A percentile compares a stretch with the other conserved stretches of the same genome.
phyloP scores from a whole-genome alignment of 1,284 basidiomycete species.

The Heterobasidion parviporum region DNA sequence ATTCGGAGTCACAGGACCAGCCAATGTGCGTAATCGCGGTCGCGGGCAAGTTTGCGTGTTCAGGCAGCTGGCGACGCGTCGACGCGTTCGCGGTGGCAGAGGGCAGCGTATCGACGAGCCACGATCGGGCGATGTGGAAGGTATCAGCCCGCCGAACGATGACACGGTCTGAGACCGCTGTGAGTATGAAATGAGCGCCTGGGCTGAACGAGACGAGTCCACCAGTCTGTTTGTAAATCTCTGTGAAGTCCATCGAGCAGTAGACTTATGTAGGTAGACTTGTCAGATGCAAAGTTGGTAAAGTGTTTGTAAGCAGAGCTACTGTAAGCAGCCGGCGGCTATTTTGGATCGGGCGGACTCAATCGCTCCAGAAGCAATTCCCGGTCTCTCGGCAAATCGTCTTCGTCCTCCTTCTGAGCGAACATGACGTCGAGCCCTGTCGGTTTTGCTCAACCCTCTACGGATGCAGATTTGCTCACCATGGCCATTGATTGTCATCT shows the following conservation, averaged over 20 bases:
- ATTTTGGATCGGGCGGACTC: too few relatives aligned
- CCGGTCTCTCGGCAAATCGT: neutral
- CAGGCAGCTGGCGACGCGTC: slow-evolving; percentile 17
- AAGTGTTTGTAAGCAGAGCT: neutral
- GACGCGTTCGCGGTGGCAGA: slow-evolving; percentile 32
- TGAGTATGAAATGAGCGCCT: slow-evolving; percentile 68
- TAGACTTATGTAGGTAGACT: neutral
- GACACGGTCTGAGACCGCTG: slow-evolving; percentile 62
- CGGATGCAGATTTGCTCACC: too few relatives aligned
- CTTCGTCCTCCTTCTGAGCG: neutral
- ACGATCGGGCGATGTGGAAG: slow-evolving; percentile 67
- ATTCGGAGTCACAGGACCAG: slow-evolving; percentile 82
- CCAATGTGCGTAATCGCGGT: slow-evolving; percentile 57
- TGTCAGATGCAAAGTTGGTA: neutral
- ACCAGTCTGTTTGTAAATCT: slow-evolving; percentile 67
- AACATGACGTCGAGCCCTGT: neutral
- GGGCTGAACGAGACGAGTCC: slow-evolving; percentile 64
- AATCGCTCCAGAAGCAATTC: neutral
- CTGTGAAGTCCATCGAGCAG: slow-evolving; percentile 55
- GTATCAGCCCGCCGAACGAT: slow-evolving; percentile 70
- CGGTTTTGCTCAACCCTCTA: neutral
- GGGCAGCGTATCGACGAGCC: slow-evolving; percentile 48
- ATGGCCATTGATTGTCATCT: too few relatives aligned
- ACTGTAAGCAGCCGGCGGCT: too few relatives aligned
- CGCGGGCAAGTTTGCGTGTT: slow-evolving; percentile 5